These are phyloP conservation scores for Jaminaea rosea DNA, from an alignment of 1,284 basidiomycete species.

Conservation along the genomic window DNA sequence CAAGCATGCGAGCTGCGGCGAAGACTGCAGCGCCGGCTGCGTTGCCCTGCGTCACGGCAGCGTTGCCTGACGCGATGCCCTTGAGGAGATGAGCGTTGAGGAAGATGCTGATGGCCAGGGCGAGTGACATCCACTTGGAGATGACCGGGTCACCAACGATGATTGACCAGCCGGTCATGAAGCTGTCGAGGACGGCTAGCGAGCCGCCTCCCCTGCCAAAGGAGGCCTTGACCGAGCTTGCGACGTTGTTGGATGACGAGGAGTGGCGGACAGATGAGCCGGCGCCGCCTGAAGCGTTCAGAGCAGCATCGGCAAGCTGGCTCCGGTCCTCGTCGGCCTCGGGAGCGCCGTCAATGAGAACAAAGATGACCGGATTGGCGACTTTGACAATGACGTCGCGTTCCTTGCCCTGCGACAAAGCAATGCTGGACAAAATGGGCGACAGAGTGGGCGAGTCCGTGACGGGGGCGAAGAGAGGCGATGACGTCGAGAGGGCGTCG, in stretches of 20 bases:
- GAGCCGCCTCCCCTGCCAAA: conserved; percentile 12
- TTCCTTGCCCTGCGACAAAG: conserved; percentile 16
- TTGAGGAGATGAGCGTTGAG: conserved; percentile 91
- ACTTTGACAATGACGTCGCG: conserved; percentile 33
- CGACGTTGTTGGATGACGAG: conserved; percentile 1
- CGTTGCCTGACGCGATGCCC: conserved; percentile 53
- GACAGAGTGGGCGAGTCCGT: conserved; percentile 15
- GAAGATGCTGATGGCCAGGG: conserved; percentile 75
- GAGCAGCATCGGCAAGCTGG: conserved; percentile 26
- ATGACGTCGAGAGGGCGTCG: conserved; percentile 26
- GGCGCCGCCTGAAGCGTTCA: conserved; percentile 25
- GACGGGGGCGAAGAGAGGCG: conserved; percentile 19
- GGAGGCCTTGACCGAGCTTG: not conserved
- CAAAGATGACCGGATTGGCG: conserved; percentile 55
- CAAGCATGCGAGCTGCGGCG: conserved; percentile 43
- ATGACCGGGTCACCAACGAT: conserved; percentile 90
- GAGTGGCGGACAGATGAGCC: conserved; percentile 1
- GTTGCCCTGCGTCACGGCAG: conserved; percentile 41
- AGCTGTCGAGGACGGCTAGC: conserved; percentile 60
- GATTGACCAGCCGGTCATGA: conserved; percentile 88
- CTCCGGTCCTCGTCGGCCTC: conserved; percentile 15
- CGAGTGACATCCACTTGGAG: conserved; percentile 88
- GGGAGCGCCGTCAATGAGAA: conserved; percentile 56
- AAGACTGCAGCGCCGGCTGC: conserved; percentile 44
- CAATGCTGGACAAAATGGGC: conserved; percentile 32